phyloP scores from a whole-genome alignment of 805 yeast genomes.

The Deakozyma indianensis region DNA sequence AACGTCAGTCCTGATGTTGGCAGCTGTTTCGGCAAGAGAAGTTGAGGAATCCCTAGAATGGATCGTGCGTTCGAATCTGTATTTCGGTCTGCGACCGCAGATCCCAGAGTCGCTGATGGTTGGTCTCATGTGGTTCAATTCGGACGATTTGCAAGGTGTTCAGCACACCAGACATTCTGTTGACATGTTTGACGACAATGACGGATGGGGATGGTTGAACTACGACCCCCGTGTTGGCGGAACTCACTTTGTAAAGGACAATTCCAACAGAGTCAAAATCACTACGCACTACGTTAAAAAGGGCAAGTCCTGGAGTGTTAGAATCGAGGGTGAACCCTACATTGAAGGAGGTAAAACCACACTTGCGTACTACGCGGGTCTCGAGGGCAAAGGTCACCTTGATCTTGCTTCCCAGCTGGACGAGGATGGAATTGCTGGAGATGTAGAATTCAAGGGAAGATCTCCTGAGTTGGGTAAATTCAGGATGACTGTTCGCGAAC shows the following conservation, averaged over 20 bases:
- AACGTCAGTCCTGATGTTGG: neutral
- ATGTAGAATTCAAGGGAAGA: constrained; percentile 32
- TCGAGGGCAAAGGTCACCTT: constrained; percentile 42
- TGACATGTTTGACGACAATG: constrained; percentile 56
- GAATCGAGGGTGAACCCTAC: constrained; percentile 50
- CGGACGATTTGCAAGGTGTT: constrained; percentile 40
- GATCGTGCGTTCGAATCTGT: constrained; percentile 87
- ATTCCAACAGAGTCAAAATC: constrained; percentile 44
- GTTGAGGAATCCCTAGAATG: constrained; percentile 44
- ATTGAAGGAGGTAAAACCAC: constrained; percentile 34
- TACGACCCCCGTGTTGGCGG: constrained; percentile 90
- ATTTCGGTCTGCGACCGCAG: constrained; percentile 75
- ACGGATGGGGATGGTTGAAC: constrained; percentile 68
- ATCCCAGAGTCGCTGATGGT: constrained; percentile 59
- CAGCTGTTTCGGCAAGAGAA: neutral
- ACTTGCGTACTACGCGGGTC: constrained; percentile 62
- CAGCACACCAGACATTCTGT: constrained; percentile 55
- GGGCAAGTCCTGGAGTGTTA: constrained; percentile 61
- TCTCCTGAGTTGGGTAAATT: constrained; percentile 59
- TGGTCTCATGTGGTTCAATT: constrained; percentile 83
- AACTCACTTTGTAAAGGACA: constrained; percentile 55
- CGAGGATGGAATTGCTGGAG: constrained; percentile 19
- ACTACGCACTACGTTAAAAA: constrained; percentile 70
- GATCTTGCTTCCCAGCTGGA: constrained; percentile 15
- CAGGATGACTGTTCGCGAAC: constrained; percentile 42